Percentiles rank a stretch among this genome's conserved stretches.
phyloP scores from a whole-genome alignment of 2,329 filamentous ascomycete genomes.

The Cordyceps farinosa region DNA sequence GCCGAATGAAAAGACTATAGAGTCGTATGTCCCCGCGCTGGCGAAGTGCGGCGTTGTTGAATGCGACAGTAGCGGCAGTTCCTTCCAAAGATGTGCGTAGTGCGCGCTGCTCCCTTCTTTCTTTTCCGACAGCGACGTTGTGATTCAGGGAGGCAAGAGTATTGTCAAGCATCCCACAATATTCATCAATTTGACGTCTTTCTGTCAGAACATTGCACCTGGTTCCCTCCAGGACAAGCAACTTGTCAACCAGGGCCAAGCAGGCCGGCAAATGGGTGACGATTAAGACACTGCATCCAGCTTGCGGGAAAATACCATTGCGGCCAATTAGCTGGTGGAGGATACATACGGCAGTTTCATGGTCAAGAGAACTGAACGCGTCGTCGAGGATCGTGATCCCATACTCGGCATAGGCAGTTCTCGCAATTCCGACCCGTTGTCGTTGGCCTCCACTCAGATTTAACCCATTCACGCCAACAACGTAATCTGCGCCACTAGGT shows the following conservation, averaged over 20 bases:
- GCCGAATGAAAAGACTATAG: background rate
- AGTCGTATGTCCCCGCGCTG: background rate
- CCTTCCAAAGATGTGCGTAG: background rate
- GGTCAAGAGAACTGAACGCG: constrained; percentile 1
- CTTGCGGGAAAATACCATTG: background rate
- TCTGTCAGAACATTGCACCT: background rate
- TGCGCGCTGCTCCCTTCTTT: background rate
- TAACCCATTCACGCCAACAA: constrained; percentile 4
- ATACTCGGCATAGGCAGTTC: background rate
- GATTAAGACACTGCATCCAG: background rate
- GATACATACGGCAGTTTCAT: background rate
- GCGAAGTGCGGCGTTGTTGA: background rate
- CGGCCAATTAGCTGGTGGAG: background rate
- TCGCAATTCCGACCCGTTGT: constrained; percentile 1
- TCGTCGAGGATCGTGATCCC: background rate
- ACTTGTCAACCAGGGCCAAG: background rate
- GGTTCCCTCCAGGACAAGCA: background rate
- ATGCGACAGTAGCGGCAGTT: background rate
- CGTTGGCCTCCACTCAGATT: constrained; percentile 5
- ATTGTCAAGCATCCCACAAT: background rate
- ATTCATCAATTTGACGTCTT: background rate
- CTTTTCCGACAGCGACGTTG: background rate
- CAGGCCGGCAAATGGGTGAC: background rate
- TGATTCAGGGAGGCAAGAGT: background rate
- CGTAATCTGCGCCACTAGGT: background rate